phyloP scores from a whole-genome alignment of 768 basidiomycete species.

The Gyrodon lividus region DNA sequence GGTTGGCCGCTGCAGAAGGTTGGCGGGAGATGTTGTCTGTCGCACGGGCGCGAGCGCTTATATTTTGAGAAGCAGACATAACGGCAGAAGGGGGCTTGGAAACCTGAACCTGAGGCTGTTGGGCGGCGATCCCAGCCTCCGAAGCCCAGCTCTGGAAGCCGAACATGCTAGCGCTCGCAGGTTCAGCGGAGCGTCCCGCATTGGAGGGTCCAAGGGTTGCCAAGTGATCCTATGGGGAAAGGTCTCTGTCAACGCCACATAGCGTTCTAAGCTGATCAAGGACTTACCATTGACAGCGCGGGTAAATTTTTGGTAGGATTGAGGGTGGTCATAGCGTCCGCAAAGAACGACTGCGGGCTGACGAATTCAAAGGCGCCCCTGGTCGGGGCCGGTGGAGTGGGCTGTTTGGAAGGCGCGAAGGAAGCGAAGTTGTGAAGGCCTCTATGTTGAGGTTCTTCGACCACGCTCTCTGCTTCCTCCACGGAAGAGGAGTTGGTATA shows the following conservation, averaged over 20 bases:
- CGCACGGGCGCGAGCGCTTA: conserved; percentile 24
- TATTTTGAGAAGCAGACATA: conserved; percentile 8
- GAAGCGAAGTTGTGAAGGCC: not conserved
- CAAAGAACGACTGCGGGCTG: conserved; percentile 28
- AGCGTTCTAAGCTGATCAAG: not conserved
- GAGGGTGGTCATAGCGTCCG: conserved; percentile 17
- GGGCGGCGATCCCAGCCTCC: conserved; percentile 26
- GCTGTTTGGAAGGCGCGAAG: conserved; percentile 1
- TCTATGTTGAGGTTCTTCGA: conserved; percentile 18
- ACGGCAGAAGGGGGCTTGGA: conserved; percentile 5
- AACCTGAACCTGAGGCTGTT: conserved; percentile 10
- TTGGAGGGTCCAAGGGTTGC: conserved; percentile 28
- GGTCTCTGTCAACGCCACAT: not conserved
- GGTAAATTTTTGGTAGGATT: conserved; percentile 29
- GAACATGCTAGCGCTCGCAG: conserved; percentile 6
- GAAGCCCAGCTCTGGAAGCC: conserved; percentile 34
- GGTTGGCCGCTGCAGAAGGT: conserved; percentile 23
- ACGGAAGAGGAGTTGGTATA: conserved; percentile 6
- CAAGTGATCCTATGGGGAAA: conserved; percentile 25
- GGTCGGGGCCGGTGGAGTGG: conserved; percentile 15
- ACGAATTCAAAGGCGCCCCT: conserved; percentile 27
- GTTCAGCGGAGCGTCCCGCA: conserved; percentile 20
- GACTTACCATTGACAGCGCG: conserved; percentile 31
- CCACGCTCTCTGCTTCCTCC: conserved; percentile 19
- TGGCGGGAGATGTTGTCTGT: conserved; percentile 32